These are phyloP conservation scores for Penicillium crustosum DNA, from an alignment of 2,329 filamentous ascomycete genomes.

Conservation along the genomic window DNA sequence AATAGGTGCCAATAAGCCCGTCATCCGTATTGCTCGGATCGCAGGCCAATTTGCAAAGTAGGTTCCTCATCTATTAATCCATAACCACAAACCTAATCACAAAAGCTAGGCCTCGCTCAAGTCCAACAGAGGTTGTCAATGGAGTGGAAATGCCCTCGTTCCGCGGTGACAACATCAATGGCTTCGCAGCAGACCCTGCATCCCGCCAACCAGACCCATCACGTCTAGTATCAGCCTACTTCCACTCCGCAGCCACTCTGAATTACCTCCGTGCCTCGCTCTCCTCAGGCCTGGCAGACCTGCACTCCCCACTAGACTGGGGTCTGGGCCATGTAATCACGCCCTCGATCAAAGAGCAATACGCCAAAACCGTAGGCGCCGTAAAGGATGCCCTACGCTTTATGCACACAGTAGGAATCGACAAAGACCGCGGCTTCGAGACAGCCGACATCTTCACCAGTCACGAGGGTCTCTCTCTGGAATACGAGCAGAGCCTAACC, in stretches of 20 bases:
- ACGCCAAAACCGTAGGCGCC: conserved; percentile 77
- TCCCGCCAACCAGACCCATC: conserved; percentile 78
- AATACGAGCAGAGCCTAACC: conserved; percentile 90
- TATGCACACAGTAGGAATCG: conserved; percentile 89
- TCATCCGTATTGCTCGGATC: conserved; percentile 93
- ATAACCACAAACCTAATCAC: background rate
- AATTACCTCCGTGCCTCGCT: conserved; percentile 89
- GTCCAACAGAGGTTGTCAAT: conserved; percentile 77
- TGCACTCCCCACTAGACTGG: conserved; percentile 94
- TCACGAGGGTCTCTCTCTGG: conserved; percentile 88
- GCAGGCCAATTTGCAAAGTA: conserved; percentile 94
- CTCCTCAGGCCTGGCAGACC: conserved; percentile 84
- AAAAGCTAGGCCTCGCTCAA: conserved; percentile 68
- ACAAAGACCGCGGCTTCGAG: conserved; percentile 78
- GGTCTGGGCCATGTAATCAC: conserved; percentile 87
- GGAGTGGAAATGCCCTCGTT: conserved; percentile 84
- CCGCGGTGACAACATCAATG: conserved; percentile 93
- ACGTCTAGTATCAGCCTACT: conserved; percentile 86
- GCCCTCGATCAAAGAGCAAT: conserved; percentile 78
- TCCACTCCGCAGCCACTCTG: conserved; percentile 89
- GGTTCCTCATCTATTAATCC: background rate
- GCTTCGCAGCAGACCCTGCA: conserved; percentile 65
- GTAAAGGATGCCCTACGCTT: conserved; percentile 91
- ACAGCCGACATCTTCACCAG: conserved; percentile 94
- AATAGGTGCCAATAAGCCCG: conserved; percentile 64